Percentiles rank a stretch among this genome's conserved stretches.
Evolutionary conservation across 768 basidiomycete genomes (phyloP).

Genomic region (Pholiota molesta): DNA sequence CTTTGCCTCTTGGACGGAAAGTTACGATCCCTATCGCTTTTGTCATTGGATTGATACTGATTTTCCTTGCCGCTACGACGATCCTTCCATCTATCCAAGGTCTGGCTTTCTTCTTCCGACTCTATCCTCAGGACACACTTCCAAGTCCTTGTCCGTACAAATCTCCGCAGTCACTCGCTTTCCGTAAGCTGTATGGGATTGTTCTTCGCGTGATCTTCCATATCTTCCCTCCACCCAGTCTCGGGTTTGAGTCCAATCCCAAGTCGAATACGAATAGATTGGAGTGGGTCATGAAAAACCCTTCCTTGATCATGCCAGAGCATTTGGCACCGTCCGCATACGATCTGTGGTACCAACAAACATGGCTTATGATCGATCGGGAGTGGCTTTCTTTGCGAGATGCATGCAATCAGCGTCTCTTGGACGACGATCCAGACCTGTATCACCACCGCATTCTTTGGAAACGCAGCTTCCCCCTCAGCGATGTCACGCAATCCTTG

Average conservation of each 20-base stretch:
- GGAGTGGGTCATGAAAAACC: not conserved
- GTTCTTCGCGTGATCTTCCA: not conserved
- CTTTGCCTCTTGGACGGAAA: slow-evolving; percentile 8
- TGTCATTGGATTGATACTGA: slow-evolving; percentile 11
- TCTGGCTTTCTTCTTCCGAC: not conserved
- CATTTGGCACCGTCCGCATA: not conserved
- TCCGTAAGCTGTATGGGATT: slow-evolving; percentile 2
- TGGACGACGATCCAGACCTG: not conserved
- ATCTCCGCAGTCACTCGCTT: slow-evolving; percentile 19
- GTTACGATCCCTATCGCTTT: slow-evolving; percentile 16
- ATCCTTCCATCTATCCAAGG: slow-evolving; percentile 15
- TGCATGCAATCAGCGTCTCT: slow-evolving; percentile 3
- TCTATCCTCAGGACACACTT: not conserved
- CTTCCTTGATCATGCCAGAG: not conserved
- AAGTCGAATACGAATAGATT: not conserved
- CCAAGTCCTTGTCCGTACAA: slow-evolving; percentile 19
- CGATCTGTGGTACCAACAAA: not conserved
- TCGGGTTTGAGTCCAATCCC: not conserved
- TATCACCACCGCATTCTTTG: not conserved
- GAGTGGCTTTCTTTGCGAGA: slow-evolving; percentile 5
- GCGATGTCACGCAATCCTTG: slow-evolving; percentile 15
- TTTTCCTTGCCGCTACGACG: slow-evolving; percentile 18
- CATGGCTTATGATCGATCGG: not conserved
- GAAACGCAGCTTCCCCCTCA: slow-evolving; percentile 8
- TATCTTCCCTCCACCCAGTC: not conserved